Conservation (phyloP, 768 basidiomycete genomes). For the Clitopilus passeckerianus region DNA sequence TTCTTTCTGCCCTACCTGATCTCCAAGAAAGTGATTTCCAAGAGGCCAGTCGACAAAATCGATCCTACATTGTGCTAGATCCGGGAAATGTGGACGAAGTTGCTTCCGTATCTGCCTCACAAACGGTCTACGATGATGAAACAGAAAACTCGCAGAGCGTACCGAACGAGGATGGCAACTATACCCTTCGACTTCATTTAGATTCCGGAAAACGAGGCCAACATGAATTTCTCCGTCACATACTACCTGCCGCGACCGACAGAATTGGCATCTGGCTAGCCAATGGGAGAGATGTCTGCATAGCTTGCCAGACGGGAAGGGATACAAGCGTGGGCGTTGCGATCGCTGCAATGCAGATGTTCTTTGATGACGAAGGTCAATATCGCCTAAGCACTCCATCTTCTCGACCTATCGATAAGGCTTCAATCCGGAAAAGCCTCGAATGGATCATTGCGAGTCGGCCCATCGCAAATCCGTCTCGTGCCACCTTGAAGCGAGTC, state of each 20-base stretch:
- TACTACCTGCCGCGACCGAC: conserved; percentile 42
- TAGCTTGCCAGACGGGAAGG: conserved; percentile 53
- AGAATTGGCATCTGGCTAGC: conserved; percentile 41
- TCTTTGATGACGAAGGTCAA: conserved; percentile 52
- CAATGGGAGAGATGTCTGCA: conserved; percentile 31
- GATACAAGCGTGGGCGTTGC: conserved; percentile 64
- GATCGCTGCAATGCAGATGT: conserved; percentile 49
- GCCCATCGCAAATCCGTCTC: conserved; percentile 78
- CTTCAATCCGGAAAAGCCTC: conserved; percentile 62
- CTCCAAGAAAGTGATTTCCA: not conserved
- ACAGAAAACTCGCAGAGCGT: too few species aligned
- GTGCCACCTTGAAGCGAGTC: conserved; percentile 73
- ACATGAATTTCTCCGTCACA: conserved; percentile 32
- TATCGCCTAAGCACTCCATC: not conserved
- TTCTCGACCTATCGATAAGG: conserved; percentile 40
- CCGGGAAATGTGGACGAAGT: not conserved
- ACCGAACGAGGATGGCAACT: not conserved
- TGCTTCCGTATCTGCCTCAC: too few species aligned
- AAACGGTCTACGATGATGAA: too few species aligned
- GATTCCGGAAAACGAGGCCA: conserved; percentile 23
- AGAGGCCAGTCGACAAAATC: not conserved
- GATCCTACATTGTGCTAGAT: not conserved
- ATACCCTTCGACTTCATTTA: conserved; percentile 15
- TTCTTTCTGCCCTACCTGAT: conserved; percentile 30
- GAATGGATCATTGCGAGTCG: conserved; percentile 82